Base-by-base conservation (phyloP, 225 moss, liverwort and hornwort genomes). In the Polytrichum commune region DNA sequence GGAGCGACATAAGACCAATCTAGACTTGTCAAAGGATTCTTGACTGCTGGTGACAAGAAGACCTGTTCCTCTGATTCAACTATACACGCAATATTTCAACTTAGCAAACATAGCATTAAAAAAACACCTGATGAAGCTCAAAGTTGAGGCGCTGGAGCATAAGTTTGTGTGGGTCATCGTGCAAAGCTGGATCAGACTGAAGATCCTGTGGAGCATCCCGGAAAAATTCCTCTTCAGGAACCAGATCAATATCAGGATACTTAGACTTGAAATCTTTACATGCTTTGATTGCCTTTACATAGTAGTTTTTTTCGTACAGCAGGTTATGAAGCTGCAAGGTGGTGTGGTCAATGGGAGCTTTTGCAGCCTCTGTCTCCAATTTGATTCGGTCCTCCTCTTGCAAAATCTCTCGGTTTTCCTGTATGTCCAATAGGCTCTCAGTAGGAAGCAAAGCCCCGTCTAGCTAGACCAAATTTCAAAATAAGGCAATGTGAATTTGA, bases 181-280 rank as follows among this genome's bases (percentile, higher is more conserved):
- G 80, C 53, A 98, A 78, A 66, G 72, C 80, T 63, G 88, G 76
- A 72, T 98, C 89, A 27, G 80, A 56, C 80, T 86, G 91, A 63
- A 95, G 79, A 46, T 93, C 98, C 28, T 82, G 86, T n/a, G 93
- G 86, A 29, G 95, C 91, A 79, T 91, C 86, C 75, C 77, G 89
- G 25, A 91, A 93, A 75, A 95, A 98, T 0, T 82, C 89, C 69
- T 89, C 93, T 69, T 93, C 93, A 30, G 98, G 68, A 67, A 98
- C 95, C 7, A 98, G 80, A 55, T 95, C 90, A 71, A 95, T 95
- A 70, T 95, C 95, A 9, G 98, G 82, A 75, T 95, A 98, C 70
- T 91, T 98, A 24, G 98, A 91, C 81, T 91, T 90, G 80, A 91
- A 91, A 72, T 95, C 95, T 78, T 93, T 98, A 86, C 95, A 95